These are phyloP conservation scores for Pinus albicaulis DNA, from an alignment of 75 land plant genomes.

Conservation along the genomic window DNA sequence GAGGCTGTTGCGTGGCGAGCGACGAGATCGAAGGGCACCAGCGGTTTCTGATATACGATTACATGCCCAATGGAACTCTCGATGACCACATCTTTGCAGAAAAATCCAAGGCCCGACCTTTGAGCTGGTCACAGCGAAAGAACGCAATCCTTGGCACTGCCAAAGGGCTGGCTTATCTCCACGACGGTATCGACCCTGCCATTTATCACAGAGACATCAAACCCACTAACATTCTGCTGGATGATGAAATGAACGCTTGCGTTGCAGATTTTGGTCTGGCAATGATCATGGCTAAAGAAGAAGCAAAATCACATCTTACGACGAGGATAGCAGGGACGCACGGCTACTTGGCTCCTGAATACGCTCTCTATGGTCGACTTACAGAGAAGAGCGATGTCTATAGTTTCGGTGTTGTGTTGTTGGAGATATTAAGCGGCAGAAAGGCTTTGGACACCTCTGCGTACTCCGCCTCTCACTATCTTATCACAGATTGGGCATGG, in stretches of 20 bases:
- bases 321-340: conserved; percentile 13
- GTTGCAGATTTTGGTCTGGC: conserved; percentile 52
- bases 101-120: too few relatives aligned
- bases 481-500: too few relatives aligned
- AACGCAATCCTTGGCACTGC: too few relatives aligned
- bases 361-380: not conserved
- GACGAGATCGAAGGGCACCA: too few relatives aligned
- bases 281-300: not conserved
- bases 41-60: too few relatives aligned
- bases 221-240: conserved; percentile 54
- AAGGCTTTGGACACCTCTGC: not conserved
- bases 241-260: conserved; percentile 26
- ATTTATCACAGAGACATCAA: conserved; percentile 44
- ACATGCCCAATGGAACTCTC: too few relatives aligned
- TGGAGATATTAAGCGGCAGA: not conserved
- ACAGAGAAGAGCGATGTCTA: not conserved
- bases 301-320: too few relatives aligned
- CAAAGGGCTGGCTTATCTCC: conserved; percentile 20
- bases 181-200: conserved; percentile 29
- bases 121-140: too few relatives aligned
- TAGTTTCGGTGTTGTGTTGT: not conserved
- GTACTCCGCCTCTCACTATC: too few relatives aligned
- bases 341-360: not conserved
- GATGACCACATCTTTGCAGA: too few relatives aligned
- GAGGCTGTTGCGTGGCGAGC: too few relatives aligned